Base-by-base conservation (phyloP, 164 flowering plant genomes). In the Kingdonia uniflora region DNA sequence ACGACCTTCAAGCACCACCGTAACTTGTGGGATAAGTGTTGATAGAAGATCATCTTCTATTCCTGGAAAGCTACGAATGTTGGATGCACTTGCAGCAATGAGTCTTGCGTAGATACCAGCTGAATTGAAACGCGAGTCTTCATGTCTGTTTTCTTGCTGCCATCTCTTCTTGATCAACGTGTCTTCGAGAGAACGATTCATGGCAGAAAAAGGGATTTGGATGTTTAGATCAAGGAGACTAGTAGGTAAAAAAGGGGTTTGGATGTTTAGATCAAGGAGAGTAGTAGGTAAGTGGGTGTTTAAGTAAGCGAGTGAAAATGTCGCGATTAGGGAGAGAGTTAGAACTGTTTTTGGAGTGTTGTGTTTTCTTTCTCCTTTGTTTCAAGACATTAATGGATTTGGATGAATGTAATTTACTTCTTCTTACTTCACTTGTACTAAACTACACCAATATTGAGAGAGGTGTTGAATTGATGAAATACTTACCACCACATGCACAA, bases 1-100 rank as follows among this genome's bases (percentile, higher is more conserved):
- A 17, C 95, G 81, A 41, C 88, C 91, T 57, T 87, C 91, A 0
- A 84, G 72, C 37, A 81, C 88, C 37, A 87, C 91, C 0, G 95
- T 87, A 39, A 87, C 79, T 43, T 84, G 75, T n/a, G 91, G 91
- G 19, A 79, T 69, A 45, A 79, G 67, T 8, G 60, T 16, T 6
- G 78, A 55, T 1, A 72, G 66, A 8, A 65, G 58, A 56, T 69
- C 81, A 24, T 68, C 80, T 21, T 69, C 75, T 1, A 68, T 25
- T 0, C 66, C 65, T 14, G 67, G 64, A 52, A 74, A 65, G 19
- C 35, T 47, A 48, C 47, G 69, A n/a, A 52, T 33, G 12, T 42
- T 59, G 47, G 24, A 16, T 45, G 48, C 17, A 25, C 56, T 50
- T 45, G 60, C 52, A 51, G 60, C 61, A 17, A 50, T 45, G 39